Conservation (phyloP, 2,329 filamentous ascomycete genomes). For the Aspergillus melleus region DNA sequence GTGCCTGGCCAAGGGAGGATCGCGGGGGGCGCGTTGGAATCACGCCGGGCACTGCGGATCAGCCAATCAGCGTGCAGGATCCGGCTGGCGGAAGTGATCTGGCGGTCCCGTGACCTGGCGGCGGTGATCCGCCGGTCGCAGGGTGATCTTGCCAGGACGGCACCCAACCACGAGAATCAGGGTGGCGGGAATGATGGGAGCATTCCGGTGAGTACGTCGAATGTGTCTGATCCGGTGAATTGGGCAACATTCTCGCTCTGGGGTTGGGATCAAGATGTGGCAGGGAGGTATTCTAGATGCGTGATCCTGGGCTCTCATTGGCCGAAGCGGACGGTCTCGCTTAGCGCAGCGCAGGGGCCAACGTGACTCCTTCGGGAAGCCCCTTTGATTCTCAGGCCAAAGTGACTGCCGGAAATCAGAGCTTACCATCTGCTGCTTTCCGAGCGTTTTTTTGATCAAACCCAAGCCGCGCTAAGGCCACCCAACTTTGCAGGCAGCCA, state of each 20-base stretch:
- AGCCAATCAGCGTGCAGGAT: conserved; percentile 39
- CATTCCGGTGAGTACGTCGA: conserved; percentile 16
- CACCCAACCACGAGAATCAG: conserved; percentile 22
- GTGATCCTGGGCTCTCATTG: conserved; percentile 43
- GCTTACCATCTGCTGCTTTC: conserved; percentile 36
- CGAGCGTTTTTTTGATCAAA: conserved; percentile 33
- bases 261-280: conserved; percentile 37
- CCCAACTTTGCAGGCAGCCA: conserved; percentile 23
- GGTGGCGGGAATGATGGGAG: conserved; percentile 9
- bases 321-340: conserved; percentile 30
- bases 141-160: conserved; percentile 27
- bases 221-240: conserved; percentile 19
- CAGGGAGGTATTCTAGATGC: conserved; percentile 28
- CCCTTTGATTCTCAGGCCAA: conserved; percentile 30
- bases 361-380: conserved; percentile 2
- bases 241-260: conserved; percentile 18
- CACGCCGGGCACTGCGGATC: conserved; percentile 35
- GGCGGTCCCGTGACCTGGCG: conserved; percentile 27
- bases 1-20: conserved; percentile 14
- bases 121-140: conserved; percentile 23
- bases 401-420: conserved; percentile 29
- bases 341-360: conserved; percentile 28
- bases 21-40: conserved; percentile 34
- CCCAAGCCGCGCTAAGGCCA: conserved; percentile 27
- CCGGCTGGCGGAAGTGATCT: conserved; percentile 29